Conservation (phyloP, 768 basidiomycete genomes). For the Cyathus striatus region DNA sequence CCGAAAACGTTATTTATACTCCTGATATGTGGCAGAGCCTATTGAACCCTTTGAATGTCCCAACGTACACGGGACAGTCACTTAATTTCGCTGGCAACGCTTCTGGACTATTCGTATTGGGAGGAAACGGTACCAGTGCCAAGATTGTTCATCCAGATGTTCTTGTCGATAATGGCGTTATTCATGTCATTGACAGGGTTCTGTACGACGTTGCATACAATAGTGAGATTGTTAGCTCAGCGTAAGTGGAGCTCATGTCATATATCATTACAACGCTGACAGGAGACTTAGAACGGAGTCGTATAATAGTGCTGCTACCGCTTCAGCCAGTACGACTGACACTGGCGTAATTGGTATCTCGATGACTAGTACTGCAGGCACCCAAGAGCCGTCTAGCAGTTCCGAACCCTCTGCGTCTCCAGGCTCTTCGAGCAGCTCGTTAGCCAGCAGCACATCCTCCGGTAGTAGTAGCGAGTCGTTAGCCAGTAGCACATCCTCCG, state of each 20-base stretch:
- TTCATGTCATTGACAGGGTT: conserved; percentile 56
- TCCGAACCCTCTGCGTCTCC: too few relatives aligned
- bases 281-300: too few relatives aligned
- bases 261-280: background rate
- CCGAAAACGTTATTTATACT: conserved; percentile 68
- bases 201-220: conserved; percentile 41
- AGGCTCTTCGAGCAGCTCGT: too few relatives aligned
- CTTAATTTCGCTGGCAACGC: conserved; percentile 48
- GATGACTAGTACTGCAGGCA: too few relatives aligned
- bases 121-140: conserved; percentile 21
- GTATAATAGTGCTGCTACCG: too few relatives aligned
- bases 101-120: conserved; percentile 52
- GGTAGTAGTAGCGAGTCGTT: too few relatives aligned
- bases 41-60: conserved; percentile 22
- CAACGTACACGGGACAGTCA: conserved; percentile 53
- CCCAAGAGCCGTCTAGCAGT: too few relatives aligned
- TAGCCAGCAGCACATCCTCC: too few relatives aligned
- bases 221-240: conserved; percentile 39
- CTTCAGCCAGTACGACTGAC: background rate
- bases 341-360: background rate
- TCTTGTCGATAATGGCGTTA: conserved; percentile 60
- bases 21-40: too few relatives aligned
- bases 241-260: conserved; percentile 35
- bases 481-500: too few relatives aligned
- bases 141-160: conserved; percentile 55